Evolutionary conservation across 139 green algal species (phyloP).

Genomic region (Dunaliella primolecta): DNA sequence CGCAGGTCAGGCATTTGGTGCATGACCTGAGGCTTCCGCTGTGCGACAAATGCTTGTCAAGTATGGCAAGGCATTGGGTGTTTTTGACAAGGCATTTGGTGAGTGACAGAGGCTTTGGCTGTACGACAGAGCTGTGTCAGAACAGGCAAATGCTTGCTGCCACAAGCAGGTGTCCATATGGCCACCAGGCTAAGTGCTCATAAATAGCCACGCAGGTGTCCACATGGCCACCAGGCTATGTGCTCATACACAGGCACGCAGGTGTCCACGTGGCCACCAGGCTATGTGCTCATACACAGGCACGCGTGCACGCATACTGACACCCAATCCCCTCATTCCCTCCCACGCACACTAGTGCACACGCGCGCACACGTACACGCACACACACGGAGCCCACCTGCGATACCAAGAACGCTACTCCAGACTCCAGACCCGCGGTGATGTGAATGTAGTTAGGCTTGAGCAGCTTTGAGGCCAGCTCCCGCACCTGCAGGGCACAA

Average conservation of each 20-base stretch:
- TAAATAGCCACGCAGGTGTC: too few species aligned
- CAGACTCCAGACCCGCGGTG: neutral
- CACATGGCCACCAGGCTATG: too few species aligned
- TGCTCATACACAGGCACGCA: too few species aligned
- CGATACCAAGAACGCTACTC: neutral
- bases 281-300: neutral
- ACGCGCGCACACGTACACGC: neutral
- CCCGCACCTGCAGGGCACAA: slow-evolving; percentile 7
- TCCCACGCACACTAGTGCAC: neutral
- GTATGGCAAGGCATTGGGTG: too few species aligned
- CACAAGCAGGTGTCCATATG: neutral
- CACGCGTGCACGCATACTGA: neutral
- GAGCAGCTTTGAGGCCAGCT: slow-evolving; percentile 10
- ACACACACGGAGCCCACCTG: slow-evolving; percentile 6
- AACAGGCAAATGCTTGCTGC: neutral
- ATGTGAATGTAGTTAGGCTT: slow-evolving; percentile 5
- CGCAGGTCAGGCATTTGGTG: too few species aligned
- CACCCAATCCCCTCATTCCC: neutral
- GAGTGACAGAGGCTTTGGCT: neutral
- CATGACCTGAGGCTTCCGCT: too few species aligned
- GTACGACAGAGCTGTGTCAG: neutral
- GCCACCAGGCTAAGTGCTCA: too few species aligned
- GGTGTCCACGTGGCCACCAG: too few species aligned
- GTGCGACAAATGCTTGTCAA: too few species aligned
- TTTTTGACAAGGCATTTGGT: too few species aligned